phyloP scores from a whole-genome alignment of 352 stramenopile genomes.

The Globisporangium ultimum region DNA sequence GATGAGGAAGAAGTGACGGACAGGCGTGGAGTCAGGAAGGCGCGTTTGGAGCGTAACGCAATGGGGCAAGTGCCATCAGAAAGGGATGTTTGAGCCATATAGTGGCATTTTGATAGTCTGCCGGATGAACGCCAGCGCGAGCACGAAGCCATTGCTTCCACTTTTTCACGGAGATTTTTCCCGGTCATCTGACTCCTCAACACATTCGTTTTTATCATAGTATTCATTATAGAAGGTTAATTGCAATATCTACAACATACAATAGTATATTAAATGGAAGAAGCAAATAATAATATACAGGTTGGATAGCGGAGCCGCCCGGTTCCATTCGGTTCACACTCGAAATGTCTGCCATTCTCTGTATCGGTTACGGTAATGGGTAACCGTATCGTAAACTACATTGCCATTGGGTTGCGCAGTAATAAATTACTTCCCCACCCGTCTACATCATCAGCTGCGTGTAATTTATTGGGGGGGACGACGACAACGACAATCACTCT shows the following conservation, averaged over 20 bases:
- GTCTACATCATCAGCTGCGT: too few species aligned
- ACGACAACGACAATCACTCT: too few species aligned
- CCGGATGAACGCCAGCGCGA: background rate
- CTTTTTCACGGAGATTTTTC: constrained; percentile 1
- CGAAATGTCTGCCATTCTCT: background rate
- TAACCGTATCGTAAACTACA: background rate
- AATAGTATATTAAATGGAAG: background rate
- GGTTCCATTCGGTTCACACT: constrained; percentile 6
- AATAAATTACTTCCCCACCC: too few species aligned
- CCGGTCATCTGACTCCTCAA: background rate
- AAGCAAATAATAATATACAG: too few species aligned
- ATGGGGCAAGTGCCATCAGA: constrained; percentile 6
- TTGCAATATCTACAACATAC: background rate
- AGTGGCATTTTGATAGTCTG: background rate
- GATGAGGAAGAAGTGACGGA: too few species aligned
- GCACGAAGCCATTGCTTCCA: background rate
- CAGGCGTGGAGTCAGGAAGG: too few species aligned
- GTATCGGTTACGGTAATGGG: constrained; percentile 1
- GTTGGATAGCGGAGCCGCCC: background rate
- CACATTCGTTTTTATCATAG: background rate
- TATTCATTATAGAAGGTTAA: background rate
- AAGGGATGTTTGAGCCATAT: background rate
- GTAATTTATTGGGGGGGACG: too few species aligned
- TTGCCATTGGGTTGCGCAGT: too few species aligned
- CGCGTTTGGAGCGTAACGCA: background rate